Evolutionary conservation across 768 basidiomycete genomes (phyloP).

Genomic region (Tubosaeta sp.): DNA sequence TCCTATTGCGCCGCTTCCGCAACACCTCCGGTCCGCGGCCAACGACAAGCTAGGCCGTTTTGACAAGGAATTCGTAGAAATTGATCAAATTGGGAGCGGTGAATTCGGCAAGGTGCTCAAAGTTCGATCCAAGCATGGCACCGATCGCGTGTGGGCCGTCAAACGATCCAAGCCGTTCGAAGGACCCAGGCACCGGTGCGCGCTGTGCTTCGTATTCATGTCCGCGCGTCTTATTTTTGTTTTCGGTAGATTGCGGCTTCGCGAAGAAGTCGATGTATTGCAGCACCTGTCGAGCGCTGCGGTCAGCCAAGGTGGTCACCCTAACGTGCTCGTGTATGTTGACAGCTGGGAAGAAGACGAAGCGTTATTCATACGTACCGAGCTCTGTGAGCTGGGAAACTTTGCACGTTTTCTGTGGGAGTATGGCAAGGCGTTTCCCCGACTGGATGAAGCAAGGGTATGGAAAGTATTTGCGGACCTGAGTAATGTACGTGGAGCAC

Average conservation of each 20-base stretch:
- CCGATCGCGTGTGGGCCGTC: conserved; percentile 67
- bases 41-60: conserved; percentile 64
- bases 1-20: conserved; percentile 20
- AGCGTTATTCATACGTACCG: conserved; percentile 86
- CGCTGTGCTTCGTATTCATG: conserved; percentile 24
- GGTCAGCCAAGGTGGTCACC: conserved; percentile 39
- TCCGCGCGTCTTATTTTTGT: conserved; percentile 16
- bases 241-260: conserved; percentile 62
- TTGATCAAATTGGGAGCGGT: conserved; percentile 83
- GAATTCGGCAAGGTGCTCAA: conserved; percentile 94
- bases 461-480: conserved; percentile 96
- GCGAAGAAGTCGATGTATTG: conserved; percentile 93
- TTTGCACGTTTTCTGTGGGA: conserved; percentile 88
- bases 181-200: conserved; percentile 83
- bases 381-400: conserved; percentile 91
- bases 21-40: conserved; percentile 28
- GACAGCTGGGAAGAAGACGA: conserved; percentile 97
- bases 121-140: conserved; percentile 61
- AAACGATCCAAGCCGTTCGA: conserved; percentile 94
- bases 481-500: conserved; percentile 61
- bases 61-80: conserved; percentile 73
- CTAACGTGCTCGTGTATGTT: conserved; percentile 82
- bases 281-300: conserved; percentile 59
- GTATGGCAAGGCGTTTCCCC: conserved; percentile 80
- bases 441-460: conserved; percentile 85